Conservation (phyloP, 2,329 filamentous ascomycete species). For the Leptographium radiaticola region DNA sequence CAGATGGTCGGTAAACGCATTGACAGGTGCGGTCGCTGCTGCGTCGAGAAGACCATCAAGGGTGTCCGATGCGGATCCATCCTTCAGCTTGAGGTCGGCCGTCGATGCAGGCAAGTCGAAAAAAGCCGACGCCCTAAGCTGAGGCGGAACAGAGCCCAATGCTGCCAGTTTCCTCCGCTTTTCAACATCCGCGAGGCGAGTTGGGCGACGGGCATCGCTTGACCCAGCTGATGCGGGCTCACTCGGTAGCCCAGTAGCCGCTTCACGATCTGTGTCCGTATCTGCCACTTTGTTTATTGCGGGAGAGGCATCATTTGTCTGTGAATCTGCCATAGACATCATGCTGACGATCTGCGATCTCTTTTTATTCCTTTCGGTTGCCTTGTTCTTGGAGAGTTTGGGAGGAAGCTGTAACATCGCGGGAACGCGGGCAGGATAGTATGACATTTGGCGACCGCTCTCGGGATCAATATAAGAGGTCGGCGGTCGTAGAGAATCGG, state of each 20-base stretch:
- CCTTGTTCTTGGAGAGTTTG: conserved; percentile 62
- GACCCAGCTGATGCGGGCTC: conserved; percentile 1
- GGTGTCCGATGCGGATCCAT: conserved; percentile 76
- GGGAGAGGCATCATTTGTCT: neutral
- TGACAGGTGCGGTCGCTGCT: conserved; percentile 75
- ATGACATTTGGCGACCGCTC: conserved; percentile 73
- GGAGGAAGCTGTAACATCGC: conserved; percentile 87
- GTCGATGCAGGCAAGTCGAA: conserved; percentile 56
- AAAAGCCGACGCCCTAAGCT: conserved; percentile 80
- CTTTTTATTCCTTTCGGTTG: conserved; percentile 51
- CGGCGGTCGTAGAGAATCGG: conserved; percentile 19
- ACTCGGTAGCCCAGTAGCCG: neutral
- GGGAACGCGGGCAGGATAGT: conserved; percentile 89
- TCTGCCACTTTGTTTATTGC: too few relatives aligned
- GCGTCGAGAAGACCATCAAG: conserved; percentile 88
- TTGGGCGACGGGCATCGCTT: conserved; percentile 16
- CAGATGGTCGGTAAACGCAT: conserved; percentile 80
- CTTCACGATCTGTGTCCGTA: too few relatives aligned
- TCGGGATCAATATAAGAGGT: conserved; percentile 49
- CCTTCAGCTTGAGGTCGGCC: conserved; percentile 45
- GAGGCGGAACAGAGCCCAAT: conserved; percentile 52
- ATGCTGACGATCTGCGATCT: conserved; percentile 60
- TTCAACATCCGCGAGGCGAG: conserved; percentile 17
- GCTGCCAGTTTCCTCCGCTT: conserved; percentile 24
- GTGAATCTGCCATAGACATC: conserved; percentile 29